Percentiles rank a stretch among this genome's conserved stretches.
These are phyloP conservation scores for Ajuga reptans DNA, from an alignment of 305 asterid genomes.

Conservation along the genomic window DNA sequence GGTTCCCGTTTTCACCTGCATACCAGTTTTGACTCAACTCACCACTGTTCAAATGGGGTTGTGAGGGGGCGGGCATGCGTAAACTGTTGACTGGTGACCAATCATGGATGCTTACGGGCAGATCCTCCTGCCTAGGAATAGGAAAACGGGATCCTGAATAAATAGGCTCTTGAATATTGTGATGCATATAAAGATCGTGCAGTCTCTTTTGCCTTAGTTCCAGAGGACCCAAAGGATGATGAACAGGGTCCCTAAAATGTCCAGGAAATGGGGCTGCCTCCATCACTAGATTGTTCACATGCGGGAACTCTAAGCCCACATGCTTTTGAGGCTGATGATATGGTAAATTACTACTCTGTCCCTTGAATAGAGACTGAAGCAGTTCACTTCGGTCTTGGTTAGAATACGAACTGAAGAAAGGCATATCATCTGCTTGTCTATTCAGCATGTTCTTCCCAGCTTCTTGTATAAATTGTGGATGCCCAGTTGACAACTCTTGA, in stretches of 20 bases:
- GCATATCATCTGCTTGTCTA: slow-evolving; percentile 33
- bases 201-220: slow-evolving; percentile 58
- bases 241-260: slow-evolving; percentile 46
- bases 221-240: slow-evolving; percentile 41
- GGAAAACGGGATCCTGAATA: slow-evolving; percentile 45
- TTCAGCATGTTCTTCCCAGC: slow-evolving; percentile 37
- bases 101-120: slow-evolving; percentile 40
- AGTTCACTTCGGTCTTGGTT: slow-evolving; percentile 49
- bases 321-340: slow-evolving; percentile 54
- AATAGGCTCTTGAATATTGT: slow-evolving; percentile 39
- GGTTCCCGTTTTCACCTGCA: slow-evolving; percentile 41
- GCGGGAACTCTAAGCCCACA: slow-evolving; percentile 44
- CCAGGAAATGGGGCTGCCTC: slow-evolving; percentile 50
- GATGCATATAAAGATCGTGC: slow-evolving; percentile 47
- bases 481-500: slow-evolving; percentile 50
- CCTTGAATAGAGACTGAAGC: slow-evolving; percentile 53
- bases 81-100: slow-evolving; percentile 40
- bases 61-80: slow-evolving; percentile 41
- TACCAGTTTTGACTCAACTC: slow-evolving; percentile 52
- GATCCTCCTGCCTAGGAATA: slow-evolving; percentile 40
- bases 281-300: slow-evolving; percentile 38
- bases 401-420: slow-evolving; percentile 41
- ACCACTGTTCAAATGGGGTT: slow-evolving; percentile 43
- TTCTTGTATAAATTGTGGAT: slow-evolving; percentile 45
- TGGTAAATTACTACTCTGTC: slow-evolving; percentile 39